Evolutionary conservation across 352 stramenopile genomes (phyloP).

Genomic region (Pythium folliculosum): DNA sequence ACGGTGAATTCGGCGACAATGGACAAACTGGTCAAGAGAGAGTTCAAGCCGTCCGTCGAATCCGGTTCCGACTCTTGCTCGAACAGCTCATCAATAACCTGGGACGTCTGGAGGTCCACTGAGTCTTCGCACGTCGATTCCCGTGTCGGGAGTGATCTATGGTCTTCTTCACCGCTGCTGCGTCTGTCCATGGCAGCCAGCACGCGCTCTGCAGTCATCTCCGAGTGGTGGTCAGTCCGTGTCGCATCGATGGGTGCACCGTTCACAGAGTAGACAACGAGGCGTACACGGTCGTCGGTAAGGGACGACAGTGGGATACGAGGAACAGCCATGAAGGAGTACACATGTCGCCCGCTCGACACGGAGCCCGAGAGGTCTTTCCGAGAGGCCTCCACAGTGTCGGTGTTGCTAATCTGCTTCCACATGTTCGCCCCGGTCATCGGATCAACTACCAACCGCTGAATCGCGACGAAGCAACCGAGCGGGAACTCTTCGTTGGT

Average conservation of each 20-base stretch:
- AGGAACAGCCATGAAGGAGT: slow-evolving; percentile 84
- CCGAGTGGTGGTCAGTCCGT: slow-evolving; percentile 47
- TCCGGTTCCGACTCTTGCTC: slow-evolving; percentile 73
- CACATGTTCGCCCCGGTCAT: slow-evolving; percentile 49
- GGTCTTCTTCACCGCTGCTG: slow-evolving; percentile 46
- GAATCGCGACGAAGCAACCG: slow-evolving; percentile 81
- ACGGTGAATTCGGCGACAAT: slow-evolving; percentile 81
- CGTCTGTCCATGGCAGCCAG: slow-evolving; percentile 66
- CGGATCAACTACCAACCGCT: slow-evolving; percentile 53
- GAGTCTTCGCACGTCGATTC: slow-evolving; percentile 21
- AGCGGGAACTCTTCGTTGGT: slow-evolving; percentile 76
- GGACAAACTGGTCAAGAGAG: slow-evolving; percentile 32
- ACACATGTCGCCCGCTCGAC: slow-evolving; percentile 51
- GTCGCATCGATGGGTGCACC: slow-evolving; percentile 30
- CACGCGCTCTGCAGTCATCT: slow-evolving; percentile 75
- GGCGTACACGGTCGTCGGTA: slow-evolving; percentile 65
- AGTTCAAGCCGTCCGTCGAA: slow-evolving; percentile 36
- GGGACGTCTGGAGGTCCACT: slow-evolving; percentile 32
- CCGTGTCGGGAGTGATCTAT: slow-evolving; percentile 14
- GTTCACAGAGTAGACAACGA: slow-evolving; percentile 75
- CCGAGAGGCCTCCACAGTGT: slow-evolving; percentile 66
- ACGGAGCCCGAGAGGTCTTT: slow-evolving; percentile 40
- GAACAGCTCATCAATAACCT: slow-evolving; percentile 81
- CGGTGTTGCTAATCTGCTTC: slow-evolving; percentile 79
- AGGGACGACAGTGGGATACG: slow-evolving; percentile 57